phyloP scores from a whole-genome alignment of 345 rosid species.

The Camelina laxa region DNA sequence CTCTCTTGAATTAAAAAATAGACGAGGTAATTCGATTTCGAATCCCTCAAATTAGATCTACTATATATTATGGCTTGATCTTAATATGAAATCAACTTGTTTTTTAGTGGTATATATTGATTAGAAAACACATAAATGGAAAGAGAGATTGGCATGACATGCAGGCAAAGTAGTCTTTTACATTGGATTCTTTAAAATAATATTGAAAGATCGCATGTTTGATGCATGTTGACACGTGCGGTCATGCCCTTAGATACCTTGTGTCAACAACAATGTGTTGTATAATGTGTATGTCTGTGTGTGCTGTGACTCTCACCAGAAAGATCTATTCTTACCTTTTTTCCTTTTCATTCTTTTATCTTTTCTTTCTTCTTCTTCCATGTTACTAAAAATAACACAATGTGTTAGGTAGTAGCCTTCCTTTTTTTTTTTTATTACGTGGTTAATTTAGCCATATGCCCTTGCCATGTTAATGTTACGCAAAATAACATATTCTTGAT shows the following conservation, averaged over 20 bases:
- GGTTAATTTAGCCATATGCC: background rate
- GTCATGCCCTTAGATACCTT: slow-evolving; percentile 46
- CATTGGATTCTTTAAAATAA: slow-evolving; percentile 36
- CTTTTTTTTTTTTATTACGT: background rate
- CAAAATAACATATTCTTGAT: no score
- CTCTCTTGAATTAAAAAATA: background rate
- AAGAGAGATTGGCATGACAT: slow-evolving; percentile 21
- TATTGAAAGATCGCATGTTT: slow-evolving; percentile 26
- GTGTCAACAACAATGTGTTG: slow-evolving; percentile 34
- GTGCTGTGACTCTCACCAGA: slow-evolving; percentile 28
- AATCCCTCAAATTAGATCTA: slow-evolving; percentile 2
- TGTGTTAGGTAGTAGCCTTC: slow-evolving; percentile 13
- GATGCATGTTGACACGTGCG: slow-evolving; percentile 49
- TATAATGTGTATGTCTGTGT: background rate
- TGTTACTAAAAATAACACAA: background rate
- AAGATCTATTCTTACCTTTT: slow-evolving; percentile 37
- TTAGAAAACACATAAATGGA: background rate
- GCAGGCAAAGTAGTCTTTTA: slow-evolving; percentile 36
- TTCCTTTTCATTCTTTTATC: background rate
- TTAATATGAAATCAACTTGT: slow-evolving; percentile 18
- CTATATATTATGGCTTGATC: slow-evolving; percentile 16
- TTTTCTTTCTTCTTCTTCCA: no score
- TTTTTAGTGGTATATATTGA: background rate
- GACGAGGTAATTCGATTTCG: background rate
- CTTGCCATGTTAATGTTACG: no score